Base-by-base conservation (phyloP, 2,329 filamentous ascomycete genomes). In the Epichloe aotearoae region DNA sequence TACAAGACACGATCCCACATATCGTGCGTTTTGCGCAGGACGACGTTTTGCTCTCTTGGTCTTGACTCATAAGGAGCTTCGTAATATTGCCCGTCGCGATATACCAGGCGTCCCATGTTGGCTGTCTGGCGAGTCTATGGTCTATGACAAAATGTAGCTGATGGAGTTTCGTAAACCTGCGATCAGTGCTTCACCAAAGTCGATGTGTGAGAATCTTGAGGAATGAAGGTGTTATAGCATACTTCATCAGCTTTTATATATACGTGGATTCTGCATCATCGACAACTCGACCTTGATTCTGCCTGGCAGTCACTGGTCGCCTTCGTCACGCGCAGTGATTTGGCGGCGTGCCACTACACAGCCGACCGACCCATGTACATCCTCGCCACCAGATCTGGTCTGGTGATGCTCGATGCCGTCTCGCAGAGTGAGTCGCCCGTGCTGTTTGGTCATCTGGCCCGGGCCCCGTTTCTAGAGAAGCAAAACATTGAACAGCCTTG, bases 1-100 rank as follows among this genome's bases (percentile, higher is more conserved):
- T 68, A 65, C 38, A 69, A 61, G n/a, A 71, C 61, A 10, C 60
- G 58, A 20, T 70, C 68, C 68, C 68, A 71, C 20, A 64, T 46
- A 51, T 67, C 60, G 53, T 65, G 60, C n/a, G 64, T 66, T 54
- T 58, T 63, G 48, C 60, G 60, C 58, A 62, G 62, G 37, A 67
- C 49, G 39, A 58, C 55, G 49, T 54, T 53, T 30, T 51, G 52
- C 34, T 51, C 56, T 40, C 54, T 54, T 36, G 50, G 34, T 11
- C 30, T 46, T n/a, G 47, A 38, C 14, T 20, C 26, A 39, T 54
- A 50, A 36, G 52, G 52, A 34, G 50, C 53, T 19, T 50, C 51
- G 46, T 63, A 54, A 50, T 65, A 66, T 50, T 59, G 63, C 12
- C 62, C 63, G 50, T 66, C 46, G 58, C 59, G 59, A 46, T 65